A percentile compares a stretch with the other conserved stretches of the same genome.
Conservation (phyloP, 2,329 filamentous ascomycete genomes). For the Immersiporthe knoxdaviesiana region DNA sequence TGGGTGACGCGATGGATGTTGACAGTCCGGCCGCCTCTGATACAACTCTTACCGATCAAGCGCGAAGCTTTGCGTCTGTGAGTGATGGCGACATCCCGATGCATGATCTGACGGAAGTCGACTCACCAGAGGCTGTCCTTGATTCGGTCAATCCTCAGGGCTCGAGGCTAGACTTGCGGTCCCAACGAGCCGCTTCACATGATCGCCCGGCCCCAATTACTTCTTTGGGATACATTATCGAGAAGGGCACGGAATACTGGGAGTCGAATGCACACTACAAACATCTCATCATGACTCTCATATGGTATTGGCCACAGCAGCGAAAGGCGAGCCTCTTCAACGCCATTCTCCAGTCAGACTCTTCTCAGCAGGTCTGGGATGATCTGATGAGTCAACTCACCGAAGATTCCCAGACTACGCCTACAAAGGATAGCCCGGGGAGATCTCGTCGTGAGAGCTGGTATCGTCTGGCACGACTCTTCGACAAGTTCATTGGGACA, state of each 20-base stretch:
- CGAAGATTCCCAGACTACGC: not conserved
- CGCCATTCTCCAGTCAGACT: conserved; percentile 3
- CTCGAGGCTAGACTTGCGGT: conserved; percentile 3
- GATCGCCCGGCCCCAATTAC: not conserved
- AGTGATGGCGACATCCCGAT: conserved; percentile 16
- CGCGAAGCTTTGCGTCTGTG: conserved; percentile 9
- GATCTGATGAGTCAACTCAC: not conserved
- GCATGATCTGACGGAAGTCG: conserved; percentile 24
- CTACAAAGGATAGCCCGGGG: not conserved
- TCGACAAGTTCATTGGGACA: conserved; percentile 15
- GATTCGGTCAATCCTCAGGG: conserved; percentile 13
- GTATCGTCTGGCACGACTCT: conserved; percentile 16
- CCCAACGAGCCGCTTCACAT: not conserved
- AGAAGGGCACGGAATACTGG: conserved; percentile 28
- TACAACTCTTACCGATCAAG: not conserved
- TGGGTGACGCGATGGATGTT: conserved; percentile 29
- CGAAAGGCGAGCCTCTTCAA: conserved; percentile 19
- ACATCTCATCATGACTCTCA: conserved; percentile 30
- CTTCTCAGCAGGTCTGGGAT: conserved; percentile 16
- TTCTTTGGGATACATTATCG: conserved; percentile 22
- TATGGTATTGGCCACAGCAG: conserved; percentile 17
- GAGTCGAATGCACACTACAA: conserved; percentile 16
- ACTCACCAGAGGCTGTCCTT: not conserved
- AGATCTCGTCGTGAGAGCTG: conserved; percentile 8
- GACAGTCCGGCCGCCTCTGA: conserved; percentile 3